Evolutionary conservation across 1,284 basidiomycete species (phyloP).

Genomic region (Apiotrichum akiyoshidainum): DNA sequence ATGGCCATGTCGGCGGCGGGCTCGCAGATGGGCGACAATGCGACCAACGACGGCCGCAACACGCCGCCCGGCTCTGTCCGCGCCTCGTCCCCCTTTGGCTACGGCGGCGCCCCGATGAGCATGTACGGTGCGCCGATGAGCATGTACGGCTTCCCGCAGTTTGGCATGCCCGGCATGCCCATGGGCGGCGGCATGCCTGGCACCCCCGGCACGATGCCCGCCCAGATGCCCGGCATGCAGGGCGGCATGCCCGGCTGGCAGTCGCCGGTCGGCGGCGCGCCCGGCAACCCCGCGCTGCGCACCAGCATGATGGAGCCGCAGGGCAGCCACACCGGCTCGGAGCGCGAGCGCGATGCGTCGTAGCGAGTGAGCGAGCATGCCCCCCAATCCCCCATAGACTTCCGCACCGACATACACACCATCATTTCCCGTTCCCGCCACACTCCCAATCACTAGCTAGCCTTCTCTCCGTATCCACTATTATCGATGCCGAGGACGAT

Average conservation of each 20-base stretch:
- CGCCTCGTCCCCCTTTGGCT: constrained; percentile 9
- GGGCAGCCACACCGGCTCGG: constrained; percentile 5
- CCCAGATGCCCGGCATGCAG: not conserved
- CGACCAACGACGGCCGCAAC: constrained; percentile 12
- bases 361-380: not conserved
- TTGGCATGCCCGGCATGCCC: not conserved
- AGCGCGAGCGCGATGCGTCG: constrained; percentile 16
- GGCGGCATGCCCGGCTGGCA: constrained; percentile 1
- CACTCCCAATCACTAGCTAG: too few relatives aligned
- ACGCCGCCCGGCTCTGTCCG: constrained; percentile 19
- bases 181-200: constrained; percentile 6
- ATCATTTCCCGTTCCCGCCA: too few relatives aligned
- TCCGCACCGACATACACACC: too few relatives aligned
- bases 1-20: constrained; percentile 77
- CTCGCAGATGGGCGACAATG: constrained; percentile 61
- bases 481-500: too few relatives aligned
- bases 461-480: too few relatives aligned
- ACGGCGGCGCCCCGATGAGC: constrained; percentile 15
- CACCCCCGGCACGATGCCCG: not conserved
- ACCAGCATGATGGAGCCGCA: not conserved
- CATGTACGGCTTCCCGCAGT: constrained; percentile 9
- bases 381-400: too few relatives aligned
- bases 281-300: not conserved
- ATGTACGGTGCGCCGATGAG: constrained; percentile 13
- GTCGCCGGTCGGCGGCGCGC: not conserved